Evolutionary conservation across 2,329 filamentous ascomycete species (phyloP), one percentile per base, ranked within the genome.

Genomic region (Fusarium multiceps): DNA sequence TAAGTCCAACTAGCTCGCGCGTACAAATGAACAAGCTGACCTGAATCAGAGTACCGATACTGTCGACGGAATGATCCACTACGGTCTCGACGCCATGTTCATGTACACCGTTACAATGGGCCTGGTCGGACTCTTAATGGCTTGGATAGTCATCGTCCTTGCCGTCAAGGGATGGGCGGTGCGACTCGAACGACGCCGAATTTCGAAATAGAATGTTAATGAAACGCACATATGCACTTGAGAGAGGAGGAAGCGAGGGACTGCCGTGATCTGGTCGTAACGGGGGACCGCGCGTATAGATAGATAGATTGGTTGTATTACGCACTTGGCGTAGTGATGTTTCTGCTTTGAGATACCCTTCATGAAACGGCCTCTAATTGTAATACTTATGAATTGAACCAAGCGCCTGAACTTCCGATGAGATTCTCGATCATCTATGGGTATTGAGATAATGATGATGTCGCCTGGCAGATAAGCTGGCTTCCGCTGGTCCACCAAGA

Each of bases 41-140:
- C 27, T 12, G 9, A 25, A 43, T 49, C 66, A 92, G 89, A 92
- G 92, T 66, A 87, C 88, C 59, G 93, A 97, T 76, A 92, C 92
- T 0, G 87, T 98, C 27, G 79, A 85, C 12, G 88, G 89, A n/a
- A 93, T 97, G 83, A 90, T 94, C 63, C 86, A 87, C 59, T 91
- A 94, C 76, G 81, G 90, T 6, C 82, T 97, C 18, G 92, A 97
- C 76, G 93, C 93, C 68, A 98, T 97, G 94, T 96, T 97, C 80
- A 88, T 93, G 66, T 97, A 97, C 80, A 97, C 93, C 0, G 87
- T 97, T 34, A 92, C 90, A 12, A 92, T 97, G 88, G 95, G 94
- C 4, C 78, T 97, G 9, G 92, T 93, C 2, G 91, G 90, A 3
- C 84, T 97, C 53, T 80, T 97, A 54, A 95, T 98, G 92, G 90